phyloP scores from a whole-genome alignment of 805 yeast genomes.

The Saturnispora saitoi region DNA sequence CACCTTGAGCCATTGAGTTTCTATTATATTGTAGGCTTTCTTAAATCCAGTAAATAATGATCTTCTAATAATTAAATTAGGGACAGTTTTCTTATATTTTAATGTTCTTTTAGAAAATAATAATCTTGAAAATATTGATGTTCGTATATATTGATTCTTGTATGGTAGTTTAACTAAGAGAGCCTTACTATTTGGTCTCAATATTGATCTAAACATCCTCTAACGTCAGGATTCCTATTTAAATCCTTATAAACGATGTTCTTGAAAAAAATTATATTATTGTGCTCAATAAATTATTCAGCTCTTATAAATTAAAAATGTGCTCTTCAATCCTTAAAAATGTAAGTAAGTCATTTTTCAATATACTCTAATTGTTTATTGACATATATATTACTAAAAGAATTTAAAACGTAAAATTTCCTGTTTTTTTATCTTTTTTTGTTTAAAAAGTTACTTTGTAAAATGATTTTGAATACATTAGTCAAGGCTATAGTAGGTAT shows the following conservation, averaged over 20 bases:
- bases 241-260: not conserved
- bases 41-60: not conserved
- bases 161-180: not conserved
- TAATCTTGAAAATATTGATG: not conserved
- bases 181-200: not conserved
- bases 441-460: too few relatives aligned
- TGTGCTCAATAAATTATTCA: not conserved
- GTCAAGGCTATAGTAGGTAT: too few relatives aligned
- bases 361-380: too few relatives aligned
- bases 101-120: not conserved
- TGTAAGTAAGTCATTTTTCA: too few relatives aligned
- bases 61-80: not conserved
- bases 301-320: not conserved
- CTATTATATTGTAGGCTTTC: not conserved
- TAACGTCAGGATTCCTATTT: not conserved
- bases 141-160: not conserved
- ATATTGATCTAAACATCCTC: not conserved
- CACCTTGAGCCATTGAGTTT: slow-evolving; percentile 23
- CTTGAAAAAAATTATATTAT: not conserved
- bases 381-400: too few relatives aligned
- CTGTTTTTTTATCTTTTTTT: too few relatives aligned
- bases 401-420: too few relatives aligned
- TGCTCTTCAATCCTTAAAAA: too few relatives aligned
- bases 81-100: not conserved
- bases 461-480: too few relatives aligned